Evolutionary conservation across 139 green algal genomes (phyloP).

Genomic region (Pseudopediastrum boryanum): DNA sequence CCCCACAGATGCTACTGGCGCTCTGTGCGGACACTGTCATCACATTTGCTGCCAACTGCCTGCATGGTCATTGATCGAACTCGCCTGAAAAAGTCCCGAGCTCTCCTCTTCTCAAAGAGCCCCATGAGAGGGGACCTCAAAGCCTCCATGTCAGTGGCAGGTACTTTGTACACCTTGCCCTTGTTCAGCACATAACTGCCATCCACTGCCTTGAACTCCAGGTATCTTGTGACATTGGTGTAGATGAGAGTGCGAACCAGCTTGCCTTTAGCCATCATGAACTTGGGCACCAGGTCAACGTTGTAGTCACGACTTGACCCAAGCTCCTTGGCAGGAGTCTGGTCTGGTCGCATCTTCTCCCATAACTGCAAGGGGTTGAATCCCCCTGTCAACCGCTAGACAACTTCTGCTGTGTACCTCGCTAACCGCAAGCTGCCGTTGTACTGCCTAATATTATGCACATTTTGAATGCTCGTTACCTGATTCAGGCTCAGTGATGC

Average conservation of each 20-base stretch:
- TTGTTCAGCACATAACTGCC: slow-evolving; percentile 93
- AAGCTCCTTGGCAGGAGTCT: slow-evolving; percentile 67
- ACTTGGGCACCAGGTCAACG: slow-evolving; percentile 98
- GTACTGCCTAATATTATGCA: not conserved
- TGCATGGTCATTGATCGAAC: no score
- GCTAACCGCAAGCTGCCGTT: not conserved
- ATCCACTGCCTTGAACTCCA: slow-evolving; percentile 98
- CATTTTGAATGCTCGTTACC: slow-evolving; percentile 52
- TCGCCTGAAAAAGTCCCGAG: slow-evolving; percentile 92
- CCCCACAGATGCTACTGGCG: no score
- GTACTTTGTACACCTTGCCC: slow-evolving; percentile 91
- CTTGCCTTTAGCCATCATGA: slow-evolving; percentile 98
- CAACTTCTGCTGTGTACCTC: no score
- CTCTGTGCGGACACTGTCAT: no score
- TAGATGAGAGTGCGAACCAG: slow-evolving; percentile 92
- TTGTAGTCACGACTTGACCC: slow-evolving; percentile 96
- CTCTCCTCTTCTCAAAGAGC: slow-evolving; percentile 97
- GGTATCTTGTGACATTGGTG: slow-evolving; percentile 98
- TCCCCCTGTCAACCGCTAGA: no score
- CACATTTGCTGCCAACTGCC: no score
- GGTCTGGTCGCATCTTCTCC: slow-evolving; percentile 85
- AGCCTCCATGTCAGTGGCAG: slow-evolving; percentile 93
- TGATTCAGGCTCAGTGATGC: slow-evolving; percentile 95
- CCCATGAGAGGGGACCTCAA: slow-evolving; percentile 93
- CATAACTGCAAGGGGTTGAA: slow-evolving; percentile 87